phyloP scores from a whole-genome alignment of 2,329 filamentous ascomycete species.

The Hypocrella siamensis region DNA sequence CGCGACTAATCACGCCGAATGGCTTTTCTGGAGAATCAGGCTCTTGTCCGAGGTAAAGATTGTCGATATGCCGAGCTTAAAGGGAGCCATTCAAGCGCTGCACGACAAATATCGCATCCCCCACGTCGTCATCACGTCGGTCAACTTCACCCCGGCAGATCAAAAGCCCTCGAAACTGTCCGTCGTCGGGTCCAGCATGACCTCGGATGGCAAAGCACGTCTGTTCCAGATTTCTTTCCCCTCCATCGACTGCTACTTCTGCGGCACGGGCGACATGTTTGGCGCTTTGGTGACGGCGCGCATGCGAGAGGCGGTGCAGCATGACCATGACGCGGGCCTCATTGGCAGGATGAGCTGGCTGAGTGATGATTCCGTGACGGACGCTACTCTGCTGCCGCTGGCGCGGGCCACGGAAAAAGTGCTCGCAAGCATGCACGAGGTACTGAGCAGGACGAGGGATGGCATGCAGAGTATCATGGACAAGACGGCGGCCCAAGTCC shows the following conservation, averaged over 20 bases:
- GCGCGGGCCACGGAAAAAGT: conserved; percentile 76
- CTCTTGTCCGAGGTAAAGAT: conserved; percentile 77
- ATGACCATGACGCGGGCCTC: conserved; percentile 25
- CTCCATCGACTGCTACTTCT: conserved; percentile 83
- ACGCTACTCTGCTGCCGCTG: conserved; percentile 58
- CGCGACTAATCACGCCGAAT: too few species aligned
- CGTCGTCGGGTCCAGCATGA: conserved; percentile 64
- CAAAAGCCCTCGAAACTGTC: conserved; percentile 39
- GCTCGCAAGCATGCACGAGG: conserved; percentile 79
- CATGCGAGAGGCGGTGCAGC: conserved; percentile 63
- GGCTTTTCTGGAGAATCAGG: conserved; percentile 25
- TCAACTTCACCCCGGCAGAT: conserved; percentile 47
- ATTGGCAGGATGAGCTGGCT: conserved; percentile 51
- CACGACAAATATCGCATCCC: conserved; percentile 65
- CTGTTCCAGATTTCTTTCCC: conserved; percentile 81
- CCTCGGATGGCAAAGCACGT: conserved; percentile 48
- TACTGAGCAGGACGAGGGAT: conserved; percentile 53
- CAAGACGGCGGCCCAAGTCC: conserved; percentile 23
- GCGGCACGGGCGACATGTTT: conserved; percentile 97
- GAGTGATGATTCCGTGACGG: conserved; percentile 52
- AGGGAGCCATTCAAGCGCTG: conserved; percentile 57
- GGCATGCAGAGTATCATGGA: conserved; percentile 40
- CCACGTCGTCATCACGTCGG: conserved; percentile 85
- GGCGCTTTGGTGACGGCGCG: conserved; percentile 78
- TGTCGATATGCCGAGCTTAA: conserved; percentile 55